phyloP scores from a whole-genome alignment of 164 flowering plant species.

The Magnolia changhungtana region DNA sequence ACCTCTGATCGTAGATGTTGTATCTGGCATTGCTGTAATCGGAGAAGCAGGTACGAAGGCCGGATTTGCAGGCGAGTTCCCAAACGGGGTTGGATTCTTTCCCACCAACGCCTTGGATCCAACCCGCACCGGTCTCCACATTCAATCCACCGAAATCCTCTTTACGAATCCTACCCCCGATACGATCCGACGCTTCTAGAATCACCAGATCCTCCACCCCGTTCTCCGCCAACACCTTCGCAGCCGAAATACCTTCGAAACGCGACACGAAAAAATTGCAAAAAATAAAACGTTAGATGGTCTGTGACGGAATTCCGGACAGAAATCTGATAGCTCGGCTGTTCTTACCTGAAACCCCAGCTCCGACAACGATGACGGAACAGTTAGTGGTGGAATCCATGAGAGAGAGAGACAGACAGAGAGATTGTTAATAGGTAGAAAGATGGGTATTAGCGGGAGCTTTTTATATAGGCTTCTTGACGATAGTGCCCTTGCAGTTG shows the following conservation, averaged over 20 bases:
- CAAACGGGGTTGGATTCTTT: constrained; percentile 75
- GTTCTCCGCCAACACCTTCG: constrained; percentile 69
- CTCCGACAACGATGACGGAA: constrained; percentile 83
- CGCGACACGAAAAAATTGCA: not conserved
- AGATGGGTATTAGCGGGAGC: constrained; percentile 34
- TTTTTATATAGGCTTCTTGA: constrained; percentile 25
- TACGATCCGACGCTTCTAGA: constrained; percentile 79
- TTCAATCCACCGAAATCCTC: constrained; percentile 65
- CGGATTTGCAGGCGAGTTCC: constrained; percentile 59
- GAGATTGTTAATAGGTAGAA: not conserved
- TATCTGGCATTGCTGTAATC: constrained; percentile 88
- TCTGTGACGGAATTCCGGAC: not conserved
- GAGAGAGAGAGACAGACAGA: constrained; percentile 6
- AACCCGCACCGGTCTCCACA: constrained; percentile 93
- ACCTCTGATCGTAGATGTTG: constrained; percentile 86
- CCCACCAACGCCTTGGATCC: constrained; percentile 93
- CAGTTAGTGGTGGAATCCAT: constrained; percentile 54
- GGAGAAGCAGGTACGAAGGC: constrained; percentile 76
- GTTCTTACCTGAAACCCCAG: constrained; percentile 75
- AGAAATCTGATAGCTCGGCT: not conserved
- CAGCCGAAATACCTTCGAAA: constrained; percentile 70
- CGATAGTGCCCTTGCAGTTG: not conserved
- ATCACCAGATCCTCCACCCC: constrained; percentile 72
- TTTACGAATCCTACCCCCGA: constrained; percentile 80
- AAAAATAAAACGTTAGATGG: not conserved